Conservation (phyloP, 306 rosid genomes). For the Inga laurina region DNA sequence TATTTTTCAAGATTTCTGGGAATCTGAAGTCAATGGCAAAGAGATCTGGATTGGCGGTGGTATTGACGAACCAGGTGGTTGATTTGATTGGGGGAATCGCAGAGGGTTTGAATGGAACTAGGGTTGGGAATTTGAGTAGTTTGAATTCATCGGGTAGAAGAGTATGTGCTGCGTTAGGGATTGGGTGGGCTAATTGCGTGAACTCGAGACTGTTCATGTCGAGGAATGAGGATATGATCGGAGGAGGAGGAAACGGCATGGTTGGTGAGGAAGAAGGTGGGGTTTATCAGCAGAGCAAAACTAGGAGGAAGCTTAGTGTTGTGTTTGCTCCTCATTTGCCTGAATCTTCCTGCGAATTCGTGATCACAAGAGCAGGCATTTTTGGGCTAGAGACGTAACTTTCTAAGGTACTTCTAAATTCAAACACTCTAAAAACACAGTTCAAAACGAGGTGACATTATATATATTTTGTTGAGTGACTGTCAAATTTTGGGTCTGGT, state of each 20-base stretch:
- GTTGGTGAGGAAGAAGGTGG: conserved; percentile 13
- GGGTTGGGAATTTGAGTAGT: conserved; percentile 60
- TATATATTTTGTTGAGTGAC: background rate
- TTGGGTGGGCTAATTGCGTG: conserved; percentile 86
- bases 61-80: conserved; percentile 82
- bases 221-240: conserved; percentile 40
- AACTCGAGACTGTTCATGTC: conserved; percentile 81
- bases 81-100: conserved; percentile 56
- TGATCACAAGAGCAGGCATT: conserved; percentile 10
- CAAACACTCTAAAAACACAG: background rate
- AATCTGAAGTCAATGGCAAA: conserved; percentile 59
- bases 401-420: background rate
- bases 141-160: conserved; percentile 65
- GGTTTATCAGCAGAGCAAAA: conserved; percentile 22
- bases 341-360: conserved; percentile 39
- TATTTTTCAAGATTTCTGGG: conserved; percentile 77
- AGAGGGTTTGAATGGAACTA: conserved; percentile 51
- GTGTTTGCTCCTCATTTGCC: conserved; percentile 91
- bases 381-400: background rate
- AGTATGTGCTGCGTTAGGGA: conserved; percentile 82
- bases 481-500: background rate
- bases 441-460: background rate
- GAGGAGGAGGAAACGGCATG: conserved; percentile 16
- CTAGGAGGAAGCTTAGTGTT: conserved; percentile 57
- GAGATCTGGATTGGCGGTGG: conserved; percentile 63